phyloP scores from a whole-genome alignment of 352 stramenopile genomes.

The Globisporangium cystogenes region DNA sequence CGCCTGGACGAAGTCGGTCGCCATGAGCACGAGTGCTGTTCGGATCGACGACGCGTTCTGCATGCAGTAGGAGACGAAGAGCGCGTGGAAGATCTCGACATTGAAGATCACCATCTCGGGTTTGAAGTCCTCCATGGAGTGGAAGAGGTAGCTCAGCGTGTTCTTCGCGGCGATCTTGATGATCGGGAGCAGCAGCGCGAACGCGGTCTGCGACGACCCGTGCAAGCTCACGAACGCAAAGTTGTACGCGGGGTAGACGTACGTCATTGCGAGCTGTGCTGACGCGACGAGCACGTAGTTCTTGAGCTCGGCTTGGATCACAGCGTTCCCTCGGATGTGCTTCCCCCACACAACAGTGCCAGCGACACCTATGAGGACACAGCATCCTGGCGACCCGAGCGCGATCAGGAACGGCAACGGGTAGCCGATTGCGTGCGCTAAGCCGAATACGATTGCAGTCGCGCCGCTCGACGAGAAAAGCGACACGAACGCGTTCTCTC shows the following conservation, averaged over 20 bases:
- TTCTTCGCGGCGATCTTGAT: constrained; percentile 5
- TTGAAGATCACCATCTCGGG: constrained; percentile 4
- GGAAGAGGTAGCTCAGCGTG: constrained; percentile 2
- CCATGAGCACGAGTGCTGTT: background rate
- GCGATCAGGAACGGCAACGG: too few species aligned
- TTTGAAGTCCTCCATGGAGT: constrained; percentile 1
- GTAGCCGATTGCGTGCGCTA: too few species aligned
- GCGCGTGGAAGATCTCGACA: background rate
- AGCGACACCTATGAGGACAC: background rate
- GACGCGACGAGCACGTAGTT: background rate
- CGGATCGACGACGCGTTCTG: constrained; percentile 4
- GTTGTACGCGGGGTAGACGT: background rate
- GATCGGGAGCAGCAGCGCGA: background rate
- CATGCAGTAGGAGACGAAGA: constrained; percentile 3
- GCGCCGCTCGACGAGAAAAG: constrained; percentile 4
- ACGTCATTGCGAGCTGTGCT: background rate
- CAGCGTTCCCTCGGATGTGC: background rate
- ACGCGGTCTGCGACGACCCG: background rate
- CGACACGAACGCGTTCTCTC: constrained; percentile 5
- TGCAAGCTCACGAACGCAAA: constrained; percentile 1
- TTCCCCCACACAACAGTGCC: background rate
- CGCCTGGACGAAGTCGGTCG: background rate
- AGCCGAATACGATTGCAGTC: constrained; percentile 1
- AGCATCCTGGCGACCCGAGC: too few species aligned
- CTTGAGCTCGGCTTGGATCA: background rate